Evolutionary conservation across 768 basidiomycete species (phyloP), one percentile per base, ranked within the genome.

Genomic region (Mycena leptocephala): DNA sequence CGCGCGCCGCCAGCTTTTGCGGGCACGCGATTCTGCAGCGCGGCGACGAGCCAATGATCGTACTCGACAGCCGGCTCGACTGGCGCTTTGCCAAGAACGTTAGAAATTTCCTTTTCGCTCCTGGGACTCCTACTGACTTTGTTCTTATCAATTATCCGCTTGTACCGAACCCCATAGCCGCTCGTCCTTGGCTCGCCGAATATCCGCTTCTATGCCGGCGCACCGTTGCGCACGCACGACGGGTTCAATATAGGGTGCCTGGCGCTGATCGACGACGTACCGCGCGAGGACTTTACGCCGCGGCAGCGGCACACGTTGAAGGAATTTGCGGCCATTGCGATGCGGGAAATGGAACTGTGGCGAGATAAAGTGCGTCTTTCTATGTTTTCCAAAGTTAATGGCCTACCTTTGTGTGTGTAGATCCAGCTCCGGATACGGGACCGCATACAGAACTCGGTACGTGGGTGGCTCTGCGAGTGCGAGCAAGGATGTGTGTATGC

Each of bases 291-390:
- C 74, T 98, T 97, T 81, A 93, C 94, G 11, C 96, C 97, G 11
- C 88, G 97, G 56, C 96, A 97, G 79, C 88, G 97, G 59, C 95
- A 98, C 86, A 96, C 96, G 3, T 87, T 99, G 76, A 98, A 98
- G 83, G 97, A 98, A 84, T 98, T 98, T 81, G 97, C 97, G 71
- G 96, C 95, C 2, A 93, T 99, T 70, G 94, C 94, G 22, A 96
- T 98, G 94, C 92, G 97, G 41, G 97, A 99, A 84, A 93, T 99
- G 93, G 97, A 98, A 82, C 87, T 98, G 2, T 98, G 97, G 97
- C 88, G 94, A 74, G 97, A 98, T 83, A 98, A 98, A 89, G 95
- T 95, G 70, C 51, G 82, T 71, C 20, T 4, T 30, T 41, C 22
- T 58, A 22, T 64, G 39, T 41, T 3, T 20, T 39, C 63, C 32